These are phyloP conservation scores for Nitzschia sp. DNA, from an alignment of 108 stramenopile species.

Conservation along the genomic window DNA sequence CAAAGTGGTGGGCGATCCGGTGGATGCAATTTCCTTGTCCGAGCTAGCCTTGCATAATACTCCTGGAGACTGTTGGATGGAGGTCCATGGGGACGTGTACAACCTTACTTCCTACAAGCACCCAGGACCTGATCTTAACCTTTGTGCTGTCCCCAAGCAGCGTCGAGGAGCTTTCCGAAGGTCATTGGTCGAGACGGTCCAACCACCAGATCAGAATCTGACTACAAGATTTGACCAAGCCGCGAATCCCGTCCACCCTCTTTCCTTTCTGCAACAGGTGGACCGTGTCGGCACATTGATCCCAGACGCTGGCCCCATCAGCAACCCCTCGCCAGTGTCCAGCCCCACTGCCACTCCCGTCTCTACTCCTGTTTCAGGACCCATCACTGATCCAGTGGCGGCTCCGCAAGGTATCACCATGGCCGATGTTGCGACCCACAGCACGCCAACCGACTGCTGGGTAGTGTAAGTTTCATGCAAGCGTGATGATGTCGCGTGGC, in stretches of 20 bases:
- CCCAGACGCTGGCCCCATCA: background rate
- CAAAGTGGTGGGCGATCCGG: background rate
- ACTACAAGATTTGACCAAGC: background rate
- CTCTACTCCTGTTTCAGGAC: background rate
- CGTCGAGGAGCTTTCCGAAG: background rate
- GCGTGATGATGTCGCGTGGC: too few relatives aligned
- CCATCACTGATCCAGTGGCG: background rate
- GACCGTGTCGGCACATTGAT: background rate
- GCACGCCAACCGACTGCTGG: conserved; percentile 5
- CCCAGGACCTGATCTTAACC: background rate
- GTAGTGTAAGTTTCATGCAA: too few relatives aligned
- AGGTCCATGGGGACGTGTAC: background rate
- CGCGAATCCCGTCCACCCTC: background rate
- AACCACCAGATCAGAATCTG: background rate
- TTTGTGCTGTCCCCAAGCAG: background rate
- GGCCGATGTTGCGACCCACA: conserved; percentile 6
- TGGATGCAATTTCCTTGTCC: background rate
- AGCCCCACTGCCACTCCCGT: background rate
- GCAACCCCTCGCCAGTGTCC: too few relatives aligned
- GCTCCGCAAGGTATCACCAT: background rate
- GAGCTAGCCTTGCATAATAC: conserved; percentile 1
- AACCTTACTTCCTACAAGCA: conserved; percentile 1
- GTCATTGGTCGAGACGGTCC: background rate
- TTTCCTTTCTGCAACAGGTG: background rate
- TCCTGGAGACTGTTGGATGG: conserved; percentile 3